A percentile compares a stretch with the other conserved stretches of the same genome.
phyloP scores from a whole-genome alignment of 371 early-diverging fungal genomes.

The Syncephalis plumigaleata region DNA sequence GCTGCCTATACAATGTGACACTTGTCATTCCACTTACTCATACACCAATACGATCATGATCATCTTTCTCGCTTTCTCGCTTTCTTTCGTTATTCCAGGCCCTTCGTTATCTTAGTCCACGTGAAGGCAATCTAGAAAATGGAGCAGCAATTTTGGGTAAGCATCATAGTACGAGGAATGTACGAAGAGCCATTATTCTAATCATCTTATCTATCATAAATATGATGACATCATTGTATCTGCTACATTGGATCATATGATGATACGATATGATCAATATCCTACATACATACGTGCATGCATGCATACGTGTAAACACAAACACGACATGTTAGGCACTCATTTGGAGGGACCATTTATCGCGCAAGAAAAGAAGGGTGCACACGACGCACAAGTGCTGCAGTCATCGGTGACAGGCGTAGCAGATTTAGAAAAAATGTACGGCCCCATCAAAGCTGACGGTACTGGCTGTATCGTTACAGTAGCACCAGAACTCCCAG shows the following conservation, averaged over 20 bases:
- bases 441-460: conserved; percentile 30
- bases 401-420: conserved; percentile 46
- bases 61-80: background rate
- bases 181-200: too few relatives aligned
- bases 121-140: conserved; percentile 40
- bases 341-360: conserved; percentile 81
- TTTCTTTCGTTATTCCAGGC: conserved; percentile 15
- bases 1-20: too few relatives aligned
- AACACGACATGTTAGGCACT: conserved; percentile 18
- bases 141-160: conserved; percentile 62
- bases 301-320: background rate
- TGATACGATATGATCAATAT: too few relatives aligned
- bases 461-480: conserved; percentile 31
- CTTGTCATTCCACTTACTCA: too few relatives aligned
- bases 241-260: too few relatives aligned
- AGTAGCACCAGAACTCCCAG: conserved; percentile 67
- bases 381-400: conserved; percentile 53
- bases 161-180: too few relatives aligned
- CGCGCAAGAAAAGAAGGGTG: conserved; percentile 52
- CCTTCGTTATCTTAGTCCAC: conserved; percentile 42
- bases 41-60: background rate
- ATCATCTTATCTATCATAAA: too few relatives aligned
- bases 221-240: too few relatives aligned
- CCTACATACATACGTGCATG: too few relatives aligned
- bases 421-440: conserved; percentile 45